Evolutionary conservation across 345 rosid genomes (phyloP).

Genomic region (Eucalyptus regnans): DNA sequence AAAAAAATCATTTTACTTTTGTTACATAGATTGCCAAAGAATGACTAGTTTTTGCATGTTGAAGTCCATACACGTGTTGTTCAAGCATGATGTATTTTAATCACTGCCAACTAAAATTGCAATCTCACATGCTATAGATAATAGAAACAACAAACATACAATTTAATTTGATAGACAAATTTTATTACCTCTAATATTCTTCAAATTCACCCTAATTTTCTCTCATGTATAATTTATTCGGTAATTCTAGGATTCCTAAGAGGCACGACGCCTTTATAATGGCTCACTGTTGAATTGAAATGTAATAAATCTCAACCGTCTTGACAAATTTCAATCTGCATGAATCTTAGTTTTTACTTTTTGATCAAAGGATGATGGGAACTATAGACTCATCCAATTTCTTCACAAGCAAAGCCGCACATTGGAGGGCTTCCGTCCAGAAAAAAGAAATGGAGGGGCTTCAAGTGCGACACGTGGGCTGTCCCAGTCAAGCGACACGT

Average conservation of each 20-base stretch:
- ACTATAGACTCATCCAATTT: background rate
- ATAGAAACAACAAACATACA: background rate
- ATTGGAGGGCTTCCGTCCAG: too few species aligned
- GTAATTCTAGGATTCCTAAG: background rate
- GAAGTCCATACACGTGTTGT: background rate
- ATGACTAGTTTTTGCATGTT: background rate
- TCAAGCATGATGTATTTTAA: background rate
- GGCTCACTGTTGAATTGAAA: background rate
- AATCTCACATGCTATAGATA: background rate
- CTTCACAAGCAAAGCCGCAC: background rate
- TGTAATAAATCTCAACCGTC: background rate
- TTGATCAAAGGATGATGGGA: background rate
- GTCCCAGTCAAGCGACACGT: background rate
- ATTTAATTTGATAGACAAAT: fast-evolving
- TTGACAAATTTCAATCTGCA: fast-evolving
- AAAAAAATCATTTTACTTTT: background rate
- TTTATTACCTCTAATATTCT: background rate
- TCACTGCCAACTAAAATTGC: background rate
- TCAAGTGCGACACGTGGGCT: background rate
- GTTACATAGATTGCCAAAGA: background rate
- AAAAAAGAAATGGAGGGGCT: background rate
- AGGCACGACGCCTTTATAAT: background rate
- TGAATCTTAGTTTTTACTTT: fast-evolving
- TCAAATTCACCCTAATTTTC: background rate
- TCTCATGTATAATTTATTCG: background rate